Evolutionary conservation across 2,329 filamentous ascomycete species (phyloP).

Genomic region (Monascus ruber): DNA sequence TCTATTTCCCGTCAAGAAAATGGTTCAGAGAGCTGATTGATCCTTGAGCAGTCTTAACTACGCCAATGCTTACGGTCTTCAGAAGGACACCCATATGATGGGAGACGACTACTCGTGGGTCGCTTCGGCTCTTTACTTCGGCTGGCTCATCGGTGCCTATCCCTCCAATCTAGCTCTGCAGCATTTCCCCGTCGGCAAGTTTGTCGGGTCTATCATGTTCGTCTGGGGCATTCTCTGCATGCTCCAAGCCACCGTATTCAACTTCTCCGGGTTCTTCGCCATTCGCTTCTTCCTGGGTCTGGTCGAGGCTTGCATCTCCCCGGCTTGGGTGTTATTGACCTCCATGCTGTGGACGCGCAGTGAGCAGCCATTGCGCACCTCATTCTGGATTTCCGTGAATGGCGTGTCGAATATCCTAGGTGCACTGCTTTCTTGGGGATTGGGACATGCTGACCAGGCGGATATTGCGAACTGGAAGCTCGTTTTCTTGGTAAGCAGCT

Average conservation of each 20-base stretch:
- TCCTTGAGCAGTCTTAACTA: conserved; percentile 17
- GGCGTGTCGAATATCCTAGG: conserved; percentile 27
- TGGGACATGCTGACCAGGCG: conserved; percentile 21
- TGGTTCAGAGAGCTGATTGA: no score
- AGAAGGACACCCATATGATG: conserved; percentile 29
- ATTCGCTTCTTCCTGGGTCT: conserved; percentile 39
- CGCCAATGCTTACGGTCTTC: conserved; percentile 33
- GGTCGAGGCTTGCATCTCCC: conserved; percentile 25
- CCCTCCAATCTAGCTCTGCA: conserved; percentile 33
- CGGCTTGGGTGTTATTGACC: conserved; percentile 22
- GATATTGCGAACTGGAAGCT: conserved; percentile 25
- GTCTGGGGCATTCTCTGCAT: conserved; percentile 33
- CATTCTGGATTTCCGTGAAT: conserved; percentile 26
- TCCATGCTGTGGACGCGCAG: conserved; percentile 28
- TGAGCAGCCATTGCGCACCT: conserved; percentile 26
- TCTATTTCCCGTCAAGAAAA: no score
- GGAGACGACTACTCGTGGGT: conserved; percentile 37
- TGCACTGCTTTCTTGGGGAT: conserved; percentile 24
- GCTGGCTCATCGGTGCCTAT: conserved; percentile 30
- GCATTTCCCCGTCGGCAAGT: conserved; percentile 31
- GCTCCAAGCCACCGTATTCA: conserved; percentile 26
- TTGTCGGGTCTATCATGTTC: conserved; percentile 30
- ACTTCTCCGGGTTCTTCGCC: conserved; percentile 33
- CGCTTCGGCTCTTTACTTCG: conserved; percentile 34
- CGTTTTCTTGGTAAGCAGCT: conserved; percentile 25